These are phyloP conservation scores for Aspergillus spinulosporus DNA, from an alignment of 2,329 filamentous ascomycete genomes.

Conservation along the genomic window DNA sequence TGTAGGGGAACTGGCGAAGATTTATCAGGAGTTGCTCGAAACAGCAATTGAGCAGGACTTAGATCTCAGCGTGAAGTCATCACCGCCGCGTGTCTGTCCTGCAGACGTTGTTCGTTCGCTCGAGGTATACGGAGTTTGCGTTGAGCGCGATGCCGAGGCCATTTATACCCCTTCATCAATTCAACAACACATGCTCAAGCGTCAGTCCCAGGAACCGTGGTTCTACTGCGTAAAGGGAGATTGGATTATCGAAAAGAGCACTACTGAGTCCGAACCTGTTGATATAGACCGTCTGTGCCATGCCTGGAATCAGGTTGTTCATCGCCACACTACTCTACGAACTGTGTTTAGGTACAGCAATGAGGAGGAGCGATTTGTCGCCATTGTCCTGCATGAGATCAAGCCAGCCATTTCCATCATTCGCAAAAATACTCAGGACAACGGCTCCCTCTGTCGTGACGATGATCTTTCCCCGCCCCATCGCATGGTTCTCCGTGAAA, in stretches of 20 bases:
- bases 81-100: background rate
- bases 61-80: background rate
- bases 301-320: conserved; percentile 6
- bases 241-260: background rate
- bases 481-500: conserved; percentile 3
- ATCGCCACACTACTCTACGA: conserved; percentile 7
- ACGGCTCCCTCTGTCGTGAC: background rate
- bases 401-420: background rate
- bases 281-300: background rate
- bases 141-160: background rate
- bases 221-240: conserved; percentile 3
- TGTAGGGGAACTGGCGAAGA: background rate
- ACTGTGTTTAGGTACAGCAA: conserved; percentile 2
- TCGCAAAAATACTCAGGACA: background rate
- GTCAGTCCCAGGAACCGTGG: conserved; percentile 2
- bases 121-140: background rate
- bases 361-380: background rate
- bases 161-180: conserved; percentile 7
- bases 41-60: background rate
- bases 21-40: background rate
- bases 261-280: background rate
- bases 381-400: conserved; percentile 1
- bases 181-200: conserved; percentile 9
- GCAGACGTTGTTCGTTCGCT: background rate
- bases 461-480: conserved; percentile 1